A percentile compares a stretch with the other conserved stretches of the same genome.
Evolutionary conservation across 225 moss, liverwort and hornwort genomes (phyloP).

Genomic region (Ulota crispa): DNA sequence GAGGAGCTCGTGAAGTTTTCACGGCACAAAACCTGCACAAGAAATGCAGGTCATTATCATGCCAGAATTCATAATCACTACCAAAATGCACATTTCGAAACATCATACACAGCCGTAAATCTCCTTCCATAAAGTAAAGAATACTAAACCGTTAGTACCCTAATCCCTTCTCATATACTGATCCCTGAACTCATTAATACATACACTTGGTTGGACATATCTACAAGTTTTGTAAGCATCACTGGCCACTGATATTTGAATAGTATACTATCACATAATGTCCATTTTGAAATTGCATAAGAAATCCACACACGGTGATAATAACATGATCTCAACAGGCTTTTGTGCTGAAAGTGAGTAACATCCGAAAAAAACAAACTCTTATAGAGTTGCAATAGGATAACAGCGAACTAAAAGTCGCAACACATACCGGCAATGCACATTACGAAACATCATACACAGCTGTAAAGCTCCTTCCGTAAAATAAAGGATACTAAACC

Average conservation of each 20-base stretch:
- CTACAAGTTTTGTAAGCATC: not conserved
- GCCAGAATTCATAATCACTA: not conserved
- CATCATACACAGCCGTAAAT: not conserved
- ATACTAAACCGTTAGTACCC: not conserved
- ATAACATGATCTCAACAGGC: not conserved
- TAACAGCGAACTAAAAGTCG: not conserved
- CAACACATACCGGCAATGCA: no score
- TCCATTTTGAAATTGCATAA: not conserved
- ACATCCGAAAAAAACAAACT: not conserved
- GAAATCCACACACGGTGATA: not conserved
- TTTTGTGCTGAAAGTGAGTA: not conserved
- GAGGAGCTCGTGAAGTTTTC: slow-evolving; percentile 92
- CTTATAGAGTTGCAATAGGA: not conserved
- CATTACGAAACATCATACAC: not conserved
- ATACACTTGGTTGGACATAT: not conserved
- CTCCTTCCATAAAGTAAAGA: not conserved
- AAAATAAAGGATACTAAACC: not conserved
- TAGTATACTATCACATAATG: not conserved
- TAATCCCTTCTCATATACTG: not conserved
- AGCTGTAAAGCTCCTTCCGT: not conserved
- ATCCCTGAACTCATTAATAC: not conserved
- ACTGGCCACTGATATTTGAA: not conserved
- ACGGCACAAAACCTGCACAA: slow-evolving; percentile 92
- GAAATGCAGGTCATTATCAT: not conserved
- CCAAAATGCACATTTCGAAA: not conserved